These are phyloP conservation scores for Coriaria nepalensis DNA, from an alignment of 306 rosid species.

Conservation along the genomic window DNA sequence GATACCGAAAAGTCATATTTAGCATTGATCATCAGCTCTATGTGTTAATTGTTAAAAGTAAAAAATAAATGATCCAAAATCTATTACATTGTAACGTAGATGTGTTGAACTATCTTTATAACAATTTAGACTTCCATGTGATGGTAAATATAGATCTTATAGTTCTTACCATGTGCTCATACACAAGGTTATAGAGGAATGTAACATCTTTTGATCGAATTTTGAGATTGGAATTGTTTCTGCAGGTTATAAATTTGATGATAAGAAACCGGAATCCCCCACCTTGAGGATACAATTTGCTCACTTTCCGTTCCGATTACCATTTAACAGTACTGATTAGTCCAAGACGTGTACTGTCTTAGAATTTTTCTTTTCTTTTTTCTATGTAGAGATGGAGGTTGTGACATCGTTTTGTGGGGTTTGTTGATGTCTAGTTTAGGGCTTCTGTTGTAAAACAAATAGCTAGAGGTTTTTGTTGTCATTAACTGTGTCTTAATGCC, in stretches of 20 bases:
- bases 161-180: no score
- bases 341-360: neutral
- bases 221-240: slow-evolving; percentile 16
- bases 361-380: no score
- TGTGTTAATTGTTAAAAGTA: neutral
- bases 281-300: slow-evolving; percentile 57
- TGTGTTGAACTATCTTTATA: neutral
- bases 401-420: no score
- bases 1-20: neutral
- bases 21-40: neutral
- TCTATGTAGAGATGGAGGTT: no score
- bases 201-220: neutral
- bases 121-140: neutral
- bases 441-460: no score
- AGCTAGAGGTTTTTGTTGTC: no score
- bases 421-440: no score
- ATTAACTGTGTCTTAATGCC: no score
- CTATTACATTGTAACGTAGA: neutral
- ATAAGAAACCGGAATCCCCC: slow-evolving; percentile 44
- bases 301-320: slow-evolving; percentile 63
- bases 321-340: slow-evolving; percentile 22
- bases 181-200: no score
- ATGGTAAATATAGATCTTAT: no score
- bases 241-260: slow-evolving; percentile 75
- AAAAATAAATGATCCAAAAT: neutral